A percentile compares a stretch with the other conserved stretches of the same genome.
phyloP scores from a whole-genome alignment of 192 early-diverging fungal species.

The Helicostylum pulchrum region DNA sequence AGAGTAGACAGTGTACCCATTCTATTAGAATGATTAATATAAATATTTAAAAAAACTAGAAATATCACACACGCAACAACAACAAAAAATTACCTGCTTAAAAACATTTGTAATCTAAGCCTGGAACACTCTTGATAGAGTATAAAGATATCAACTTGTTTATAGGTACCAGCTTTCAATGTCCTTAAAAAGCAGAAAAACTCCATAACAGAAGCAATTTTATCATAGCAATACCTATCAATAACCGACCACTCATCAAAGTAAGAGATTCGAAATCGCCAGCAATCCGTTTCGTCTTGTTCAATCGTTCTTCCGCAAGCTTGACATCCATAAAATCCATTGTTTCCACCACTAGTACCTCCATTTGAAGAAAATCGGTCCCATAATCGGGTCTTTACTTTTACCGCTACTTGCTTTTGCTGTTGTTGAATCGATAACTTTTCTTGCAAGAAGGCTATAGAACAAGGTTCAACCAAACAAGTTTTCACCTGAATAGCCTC shows the following conservation, averaged over 20 bases:
- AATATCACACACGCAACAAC: too few species aligned
- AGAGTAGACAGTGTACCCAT: constrained; percentile 2
- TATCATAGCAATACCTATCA: constrained; percentile 79
- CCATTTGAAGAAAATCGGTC: constrained; percentile 31
- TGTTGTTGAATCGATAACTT: constrained; percentile 36
- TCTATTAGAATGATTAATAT: background rate
- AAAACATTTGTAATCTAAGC: constrained; percentile 85
- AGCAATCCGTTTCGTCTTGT: constrained; percentile 33
- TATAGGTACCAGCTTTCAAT: constrained; percentile 76
- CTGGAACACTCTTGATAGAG: constrained; percentile 76
- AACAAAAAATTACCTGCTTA: constrained; percentile 9
- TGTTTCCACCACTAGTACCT: constrained; percentile 28
- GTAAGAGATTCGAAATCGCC: constrained; percentile 61
- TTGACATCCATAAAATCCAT: constrained; percentile 36
- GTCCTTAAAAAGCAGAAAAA: constrained; percentile 89
- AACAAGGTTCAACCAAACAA: constrained; percentile 78
- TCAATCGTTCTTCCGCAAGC: constrained; percentile 45
- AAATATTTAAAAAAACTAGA: too few species aligned
- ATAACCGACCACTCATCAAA: constrained; percentile 67
- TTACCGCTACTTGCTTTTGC: too few species aligned
- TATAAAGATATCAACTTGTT: constrained; percentile 62
- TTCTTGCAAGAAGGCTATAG: constrained; percentile 38
- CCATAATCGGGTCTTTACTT: constrained; percentile 45
- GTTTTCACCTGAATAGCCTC: constrained; percentile 82
- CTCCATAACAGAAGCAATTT: constrained; percentile 83